Percentiles rank a stretch among this genome's conserved stretches.
These are phyloP conservation scores for Verticillium nonalfalfae DNA, from an alignment of 2,329 filamentous ascomycete genomes.

Conservation along the genomic window DNA sequence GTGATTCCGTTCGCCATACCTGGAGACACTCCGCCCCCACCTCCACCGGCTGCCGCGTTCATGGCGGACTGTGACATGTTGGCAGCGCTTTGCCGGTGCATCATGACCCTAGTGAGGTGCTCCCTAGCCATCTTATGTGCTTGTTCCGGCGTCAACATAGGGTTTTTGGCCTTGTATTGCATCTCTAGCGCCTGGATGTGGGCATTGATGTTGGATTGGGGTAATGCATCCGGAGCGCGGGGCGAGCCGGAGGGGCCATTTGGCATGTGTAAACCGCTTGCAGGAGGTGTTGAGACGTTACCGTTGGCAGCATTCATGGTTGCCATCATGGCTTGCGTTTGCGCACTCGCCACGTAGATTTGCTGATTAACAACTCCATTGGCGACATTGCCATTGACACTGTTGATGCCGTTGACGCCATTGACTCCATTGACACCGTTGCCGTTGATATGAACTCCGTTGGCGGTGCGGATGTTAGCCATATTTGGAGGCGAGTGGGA, in stretches of 20 bases:
- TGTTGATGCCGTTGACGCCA: conserved; percentile 18
- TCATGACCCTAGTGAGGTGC: conserved; percentile 38
- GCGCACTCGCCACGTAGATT: conserved; percentile 44
- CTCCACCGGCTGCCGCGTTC: conserved; percentile 46
- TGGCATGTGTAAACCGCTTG: conserved; percentile 38
- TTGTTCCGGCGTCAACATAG: conserved; percentile 41
- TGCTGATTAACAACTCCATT: conserved; percentile 45
- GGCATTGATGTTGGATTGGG: conserved; percentile 38
- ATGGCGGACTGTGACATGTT: conserved; percentile 42
- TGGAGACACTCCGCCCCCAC: conserved; percentile 28
- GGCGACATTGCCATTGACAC: conserved; percentile 24
- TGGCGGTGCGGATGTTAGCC: conserved; percentile 10
- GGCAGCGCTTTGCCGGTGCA: conserved; percentile 31
- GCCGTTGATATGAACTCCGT: conserved; percentile 16
- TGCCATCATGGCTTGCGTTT: conserved; percentile 47
- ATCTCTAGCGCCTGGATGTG: conserved; percentile 47
- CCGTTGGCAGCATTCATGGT: conserved; percentile 38
- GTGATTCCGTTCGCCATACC: conserved; percentile 42
- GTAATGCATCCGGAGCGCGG: conserved; percentile 31
- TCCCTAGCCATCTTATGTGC: conserved; percentile 45
- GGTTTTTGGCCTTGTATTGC: conserved; percentile 45
- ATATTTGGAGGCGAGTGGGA: conserved; percentile 34
- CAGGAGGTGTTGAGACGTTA: conserved; percentile 36
- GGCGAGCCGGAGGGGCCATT: conserved; percentile 37
- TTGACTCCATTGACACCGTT: conserved; percentile 18